A percentile compares a stretch with the other conserved stretches of the same genome.
Evolutionary conservation across 2,329 filamentous ascomycete species (phyloP).

Genomic region (Colletotrichum tofieldiae): DNA sequence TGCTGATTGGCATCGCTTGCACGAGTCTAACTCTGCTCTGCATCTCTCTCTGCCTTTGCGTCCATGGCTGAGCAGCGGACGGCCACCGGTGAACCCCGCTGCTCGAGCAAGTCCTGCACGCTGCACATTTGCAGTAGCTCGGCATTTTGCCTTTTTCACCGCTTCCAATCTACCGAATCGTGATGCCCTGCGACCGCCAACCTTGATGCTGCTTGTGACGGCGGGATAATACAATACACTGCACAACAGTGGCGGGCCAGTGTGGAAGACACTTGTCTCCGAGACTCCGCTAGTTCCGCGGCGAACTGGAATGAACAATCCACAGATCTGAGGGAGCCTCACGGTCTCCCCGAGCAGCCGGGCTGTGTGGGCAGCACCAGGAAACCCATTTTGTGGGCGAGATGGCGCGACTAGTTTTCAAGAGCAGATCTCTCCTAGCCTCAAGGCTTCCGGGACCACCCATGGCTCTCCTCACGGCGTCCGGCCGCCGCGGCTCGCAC

Average conservation of each 20-base stretch:
- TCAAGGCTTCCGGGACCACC: slow-evolving; percentile 4
- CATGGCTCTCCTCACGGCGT: slow-evolving; percentile 27
- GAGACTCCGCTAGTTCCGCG: slow-evolving; percentile 29
- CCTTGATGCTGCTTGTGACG: neutral
- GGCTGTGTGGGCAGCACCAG: neutral
- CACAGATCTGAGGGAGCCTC: slow-evolving; percentile 12
- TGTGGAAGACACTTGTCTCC: slow-evolving; percentile 6
- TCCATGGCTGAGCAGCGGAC: slow-evolving; percentile 20
- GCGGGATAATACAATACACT: neutral
- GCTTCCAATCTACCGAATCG: neutral
- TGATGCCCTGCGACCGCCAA: neutral
- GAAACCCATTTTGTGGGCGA: neutral
- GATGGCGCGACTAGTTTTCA: neutral
- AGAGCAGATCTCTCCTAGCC: slow-evolving; percentile 15
- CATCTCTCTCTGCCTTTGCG: slow-evolving; percentile 10
- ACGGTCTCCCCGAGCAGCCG: slow-evolving; percentile 11
- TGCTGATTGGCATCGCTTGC: slow-evolving; percentile 27
- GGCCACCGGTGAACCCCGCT: slow-evolving; percentile 9
- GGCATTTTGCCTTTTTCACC: slow-evolving; percentile 6
- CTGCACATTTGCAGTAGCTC: slow-evolving; percentile 3
- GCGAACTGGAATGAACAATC: slow-evolving; percentile 16
- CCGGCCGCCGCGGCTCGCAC: slow-evolving; percentile 34
- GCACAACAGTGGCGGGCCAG: slow-evolving; percentile 13
- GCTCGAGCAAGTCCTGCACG: neutral
- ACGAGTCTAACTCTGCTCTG: slow-evolving; percentile 14